Evolutionary conservation across 2,329 filamentous ascomycete species (phyloP).

Genomic region (Epichloe sp.): DNA sequence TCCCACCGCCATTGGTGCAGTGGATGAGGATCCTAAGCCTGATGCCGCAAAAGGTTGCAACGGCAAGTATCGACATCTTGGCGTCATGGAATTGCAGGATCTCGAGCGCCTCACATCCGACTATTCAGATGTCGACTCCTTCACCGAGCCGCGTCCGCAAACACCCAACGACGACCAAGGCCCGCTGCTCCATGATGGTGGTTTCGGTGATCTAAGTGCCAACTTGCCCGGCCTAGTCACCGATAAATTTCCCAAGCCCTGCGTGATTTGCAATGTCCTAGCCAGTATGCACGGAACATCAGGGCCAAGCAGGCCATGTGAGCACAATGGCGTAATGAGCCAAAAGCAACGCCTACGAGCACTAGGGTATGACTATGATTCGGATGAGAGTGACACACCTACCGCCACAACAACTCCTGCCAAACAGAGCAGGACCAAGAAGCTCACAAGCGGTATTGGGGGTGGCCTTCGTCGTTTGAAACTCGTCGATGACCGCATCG

Average conservation of each 20-base stretch:
- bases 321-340: slow-evolving; percentile 5
- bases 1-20: neutral
- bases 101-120: slow-evolving; percentile 6
- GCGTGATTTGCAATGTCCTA: slow-evolving; percentile 7
- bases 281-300: neutral
- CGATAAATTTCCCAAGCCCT: neutral
- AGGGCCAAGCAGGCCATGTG: slow-evolving; percentile 1
- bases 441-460: slow-evolving; percentile 3
- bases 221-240: slow-evolving; percentile 20
- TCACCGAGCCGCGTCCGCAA: slow-evolving; percentile 12
- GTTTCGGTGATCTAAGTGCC: slow-evolving; percentile 20
- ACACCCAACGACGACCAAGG: slow-evolving; percentile 20
- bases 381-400: slow-evolving; percentile 7
- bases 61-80: neutral
- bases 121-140: slow-evolving; percentile 21
- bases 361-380: slow-evolving; percentile 14
- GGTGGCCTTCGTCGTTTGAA: slow-evolving; percentile 6
- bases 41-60: neutral
- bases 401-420: neutral
- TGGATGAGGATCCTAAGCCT: neutral
- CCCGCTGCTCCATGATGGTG: slow-evolving; percentile 22
- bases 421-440: slow-evolving; percentile 2
- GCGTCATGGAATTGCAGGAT: slow-evolving; percentile 1
- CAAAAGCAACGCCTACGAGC: slow-evolving; percentile 11
- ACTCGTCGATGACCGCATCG: slow-evolving; percentile 6